Conservation (phyloP, 192 early-diverging fungal species). For the Gryganskiella cystojenkinii region DNA sequence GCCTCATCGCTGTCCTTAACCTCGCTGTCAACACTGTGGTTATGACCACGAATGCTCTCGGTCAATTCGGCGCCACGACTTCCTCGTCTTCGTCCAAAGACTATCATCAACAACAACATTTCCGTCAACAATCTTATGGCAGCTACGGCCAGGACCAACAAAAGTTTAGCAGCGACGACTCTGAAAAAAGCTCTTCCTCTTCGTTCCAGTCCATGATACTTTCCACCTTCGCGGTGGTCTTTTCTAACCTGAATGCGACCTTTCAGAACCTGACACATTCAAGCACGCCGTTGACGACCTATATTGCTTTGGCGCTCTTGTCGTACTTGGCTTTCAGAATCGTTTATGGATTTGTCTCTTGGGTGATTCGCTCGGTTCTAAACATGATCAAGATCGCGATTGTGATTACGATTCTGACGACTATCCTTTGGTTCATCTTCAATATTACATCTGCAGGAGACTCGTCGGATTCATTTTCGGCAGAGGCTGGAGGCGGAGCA, state of each 20-base stretch:
- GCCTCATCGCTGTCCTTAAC: conserved; percentile 28
- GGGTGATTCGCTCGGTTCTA: conserved; percentile 39
- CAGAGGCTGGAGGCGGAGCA: neutral
- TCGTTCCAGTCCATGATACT: conserved; percentile 24
- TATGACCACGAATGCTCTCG: conserved; percentile 5
- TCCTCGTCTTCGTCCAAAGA: no score
- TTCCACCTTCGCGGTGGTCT: conserved; percentile 10
- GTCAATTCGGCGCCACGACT: neutral
- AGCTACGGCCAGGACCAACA: neutral
- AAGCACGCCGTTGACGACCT: conserved; percentile 38
- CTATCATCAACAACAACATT: neutral
- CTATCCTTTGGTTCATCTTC: conserved; percentile 42
- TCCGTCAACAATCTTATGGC: neutral
- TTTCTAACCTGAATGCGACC: conserved; percentile 26
- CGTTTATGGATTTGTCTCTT: conserved; percentile 29
- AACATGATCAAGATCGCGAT: conserved; percentile 44
- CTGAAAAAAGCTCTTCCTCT: no score
- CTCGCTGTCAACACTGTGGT: conserved; percentile 32
- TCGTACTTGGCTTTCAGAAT: conserved; percentile 39
- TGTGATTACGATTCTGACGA: conserved; percentile 21
- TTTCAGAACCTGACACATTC: conserved; percentile 26
- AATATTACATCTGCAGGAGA: conserved; percentile 12
- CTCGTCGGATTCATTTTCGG: neutral
- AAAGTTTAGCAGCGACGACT: no score
- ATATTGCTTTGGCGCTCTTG: conserved; percentile 29